A percentile compares a stretch with the other conserved stretches of the same genome.
Conservation (phyloP, 495 filamentous ascomycete genomes). For the Peziza echinospora region DNA sequence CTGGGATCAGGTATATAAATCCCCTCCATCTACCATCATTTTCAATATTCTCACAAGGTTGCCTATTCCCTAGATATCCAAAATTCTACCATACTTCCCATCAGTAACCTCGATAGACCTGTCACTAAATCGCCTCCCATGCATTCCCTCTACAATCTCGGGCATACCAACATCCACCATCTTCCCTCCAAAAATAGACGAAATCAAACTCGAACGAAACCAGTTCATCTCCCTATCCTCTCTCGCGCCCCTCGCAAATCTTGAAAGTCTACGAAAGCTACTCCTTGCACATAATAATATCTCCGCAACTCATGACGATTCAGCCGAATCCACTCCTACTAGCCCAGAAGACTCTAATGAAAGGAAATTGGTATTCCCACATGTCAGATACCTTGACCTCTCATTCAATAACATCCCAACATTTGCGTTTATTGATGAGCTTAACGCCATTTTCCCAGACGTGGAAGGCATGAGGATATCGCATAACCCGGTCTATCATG, state of each 20-base stretch:
- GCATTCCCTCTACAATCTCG: constrained; percentile 27
- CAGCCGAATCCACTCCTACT: too few relatives aligned
- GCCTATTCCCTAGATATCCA: too few relatives aligned
- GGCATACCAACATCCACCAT: constrained; percentile 31
- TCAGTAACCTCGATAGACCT: constrained; percentile 33
- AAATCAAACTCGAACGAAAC: constrained; percentile 47
- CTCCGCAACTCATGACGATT: neutral
- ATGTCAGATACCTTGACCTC: neutral
- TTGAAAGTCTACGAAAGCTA: constrained; percentile 40
- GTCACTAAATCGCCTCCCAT: constrained; percentile 27
- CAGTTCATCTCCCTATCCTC: constrained; percentile 37
- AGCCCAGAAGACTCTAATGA: neutral
- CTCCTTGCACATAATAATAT: constrained; percentile 33
- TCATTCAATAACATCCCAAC: constrained; percentile 44
- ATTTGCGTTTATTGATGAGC: constrained; percentile 48
- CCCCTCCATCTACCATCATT: constrained; percentile 26
- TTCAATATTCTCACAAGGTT: too few relatives aligned
- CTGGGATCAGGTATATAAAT: constrained; percentile 64
- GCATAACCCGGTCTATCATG: constrained; percentile 61
- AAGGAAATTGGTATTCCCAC: neutral
- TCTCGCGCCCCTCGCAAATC: constrained; percentile 31
- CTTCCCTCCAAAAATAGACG: constrained; percentile 18
- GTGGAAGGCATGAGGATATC: constrained; percentile 50
- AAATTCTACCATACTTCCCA: constrained; percentile 32
- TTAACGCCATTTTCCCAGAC: constrained; percentile 45